Evolutionary conservation across 1,139 yeast species (phyloP), one percentile per base, ranked within the genome.

Genomic region (Pichia sp.): DNA sequence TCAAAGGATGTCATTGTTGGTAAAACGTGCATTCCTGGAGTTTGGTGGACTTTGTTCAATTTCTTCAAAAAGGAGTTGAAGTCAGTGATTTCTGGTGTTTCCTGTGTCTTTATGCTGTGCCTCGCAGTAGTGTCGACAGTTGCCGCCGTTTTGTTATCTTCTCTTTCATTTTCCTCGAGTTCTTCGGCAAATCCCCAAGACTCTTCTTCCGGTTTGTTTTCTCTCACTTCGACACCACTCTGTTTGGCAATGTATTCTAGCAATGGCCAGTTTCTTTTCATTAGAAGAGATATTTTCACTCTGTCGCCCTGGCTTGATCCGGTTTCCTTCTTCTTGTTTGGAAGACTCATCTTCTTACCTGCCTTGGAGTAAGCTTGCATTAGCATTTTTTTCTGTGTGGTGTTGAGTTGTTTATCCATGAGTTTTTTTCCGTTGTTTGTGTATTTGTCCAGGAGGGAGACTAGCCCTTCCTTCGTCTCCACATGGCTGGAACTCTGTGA

Each of bases 1-100:
- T 55, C 50, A 19, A 60, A 48, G 14, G 46, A 42, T 8, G 59
- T 58, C 61, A 60, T 59, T 39, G 43, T 48, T 4, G 61, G 59
- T 21, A 55, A 47, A 5, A 53, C 55, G 22, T 45, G 43, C 4
- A 48, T 35, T 4, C 45, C 48, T 10, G 35, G 17, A 4, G 47
- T 40, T 39, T 46, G 52, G 21, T 52, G 53, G 10, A 57, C 50
- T 50, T 59, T 59, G 36, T 56, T 52, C 17, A 59, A 35, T 14
- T 55, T 53, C 19, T 41, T 45, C 42, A 61, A 55, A 11, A 56
- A 40, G 3, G 46, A 45, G 37, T 32, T 34, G 17, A 41, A 42
- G 28, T 36, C 41, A 18, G 36, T 14, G 14, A 39, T 14, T 22
- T 19, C 17, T 18, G 21, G 5, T 1, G 1, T 33, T 32, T 17